These are phyloP conservation scores for Drechslerella coelobrocha DNA, from an alignment of 2,329 filamentous ascomycete species.

Conservation along the genomic window DNA sequence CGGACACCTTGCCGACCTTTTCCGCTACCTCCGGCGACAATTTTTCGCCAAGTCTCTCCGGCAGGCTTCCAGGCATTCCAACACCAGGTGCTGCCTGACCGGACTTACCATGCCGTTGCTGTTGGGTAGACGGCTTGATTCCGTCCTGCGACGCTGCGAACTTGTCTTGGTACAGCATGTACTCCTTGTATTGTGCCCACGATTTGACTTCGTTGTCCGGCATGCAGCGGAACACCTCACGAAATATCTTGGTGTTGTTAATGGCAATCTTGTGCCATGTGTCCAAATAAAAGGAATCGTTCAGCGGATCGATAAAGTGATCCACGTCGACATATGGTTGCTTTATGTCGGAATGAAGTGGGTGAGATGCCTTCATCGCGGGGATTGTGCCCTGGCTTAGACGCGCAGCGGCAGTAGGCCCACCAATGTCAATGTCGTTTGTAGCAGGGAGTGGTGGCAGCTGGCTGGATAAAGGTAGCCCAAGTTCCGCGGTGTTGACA, in stretches of 20 bases:
- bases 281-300: constrained; percentile 80
- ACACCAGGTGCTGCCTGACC: constrained; percentile 61
- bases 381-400: constrained; percentile 60
- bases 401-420: constrained; percentile 69
- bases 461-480: constrained; percentile 72
- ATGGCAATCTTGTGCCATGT: constrained; percentile 85
- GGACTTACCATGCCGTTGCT: constrained; percentile 62
- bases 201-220: constrained; percentile 92
- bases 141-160: constrained; percentile 72
- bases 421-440: constrained; percentile 84
- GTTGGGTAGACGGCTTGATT: constrained; percentile 60
- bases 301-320: constrained; percentile 91
- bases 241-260: constrained; percentile 95
- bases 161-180: constrained; percentile 74
- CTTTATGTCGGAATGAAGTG: constrained; percentile 71
- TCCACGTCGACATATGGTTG: constrained; percentile 79
- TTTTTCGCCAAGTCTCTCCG: constrained; percentile 49
- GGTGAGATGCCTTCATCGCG: constrained; percentile 58
- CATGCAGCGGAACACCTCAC: constrained; percentile 94
- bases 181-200: constrained; percentile 92
- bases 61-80: constrained; percentile 30
- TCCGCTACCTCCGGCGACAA: constrained; percentile 23
- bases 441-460: constrained; percentile 72
- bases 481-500: constrained; percentile 71
- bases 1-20: constrained; percentile 51